Evolutionary conservation across 140 eudicot genomes (phyloP).

Genomic region (Artemisia princeps): DNA sequence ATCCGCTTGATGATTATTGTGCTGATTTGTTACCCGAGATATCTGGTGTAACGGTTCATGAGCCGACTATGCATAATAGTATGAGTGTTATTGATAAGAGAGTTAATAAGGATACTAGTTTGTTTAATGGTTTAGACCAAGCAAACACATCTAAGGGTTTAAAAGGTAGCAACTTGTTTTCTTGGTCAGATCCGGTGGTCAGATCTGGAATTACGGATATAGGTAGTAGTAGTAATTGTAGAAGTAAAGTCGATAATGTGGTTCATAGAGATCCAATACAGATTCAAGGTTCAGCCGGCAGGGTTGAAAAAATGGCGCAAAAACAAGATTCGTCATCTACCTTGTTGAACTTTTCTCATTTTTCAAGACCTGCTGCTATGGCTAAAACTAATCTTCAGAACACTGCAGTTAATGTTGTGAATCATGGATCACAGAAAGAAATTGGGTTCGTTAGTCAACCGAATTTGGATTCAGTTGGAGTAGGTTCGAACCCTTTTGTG

Average conservation of each 20-base stretch:
- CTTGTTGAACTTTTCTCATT: constrained; percentile 68
- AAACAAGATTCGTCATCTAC: constrained; percentile 45
- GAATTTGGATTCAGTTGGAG: constrained; percentile 23
- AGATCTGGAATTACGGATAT: constrained; percentile 54
- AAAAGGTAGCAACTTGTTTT: constrained; percentile 28
- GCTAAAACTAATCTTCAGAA: constrained; percentile 35
- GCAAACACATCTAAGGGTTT: constrained; percentile 27
- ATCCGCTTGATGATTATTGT: constrained; percentile 53
- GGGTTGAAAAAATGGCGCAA: constrained; percentile 28
- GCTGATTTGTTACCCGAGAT: constrained; percentile 60
- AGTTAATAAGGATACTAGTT: constrained; percentile 29
- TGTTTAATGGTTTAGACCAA: constrained; percentile 23
- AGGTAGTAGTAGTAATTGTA: constrained; percentile 26
- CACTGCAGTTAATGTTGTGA: constrained; percentile 16
- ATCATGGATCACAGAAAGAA: constrained; percentile 30
- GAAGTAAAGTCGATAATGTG: constrained; percentile 26
- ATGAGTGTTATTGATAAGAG: constrained; percentile 38
- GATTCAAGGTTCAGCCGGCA: constrained; percentile 18
- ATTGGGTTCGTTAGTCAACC: constrained; percentile 30
- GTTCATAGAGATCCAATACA: constrained; percentile 28
- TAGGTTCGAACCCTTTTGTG: constrained; percentile 29
- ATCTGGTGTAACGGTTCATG: constrained; percentile 64
- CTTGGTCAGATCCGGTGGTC: constrained; percentile 39
- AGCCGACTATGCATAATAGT: constrained; percentile 31
- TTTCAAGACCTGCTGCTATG: constrained; percentile 57